Base-by-base conservation (phyloP, 345 rosid genomes). In the Diplotaxis tenuifolia region DNA sequence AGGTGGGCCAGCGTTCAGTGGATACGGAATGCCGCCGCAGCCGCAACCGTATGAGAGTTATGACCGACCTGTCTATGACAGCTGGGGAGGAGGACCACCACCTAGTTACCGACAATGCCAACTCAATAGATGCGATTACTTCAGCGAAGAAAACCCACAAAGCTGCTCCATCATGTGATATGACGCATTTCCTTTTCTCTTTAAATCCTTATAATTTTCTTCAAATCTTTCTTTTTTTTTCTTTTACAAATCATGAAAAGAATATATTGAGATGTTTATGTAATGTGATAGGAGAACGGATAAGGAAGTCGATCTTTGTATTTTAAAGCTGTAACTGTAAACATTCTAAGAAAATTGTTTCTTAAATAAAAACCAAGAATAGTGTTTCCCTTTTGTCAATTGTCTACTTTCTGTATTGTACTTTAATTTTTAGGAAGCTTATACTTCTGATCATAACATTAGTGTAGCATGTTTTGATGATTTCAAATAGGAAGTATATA, bases 41-140 rank as follows among this genome's bases (percentile, higher is more conserved):
- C 63, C 67, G 67, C 73, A 29, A 31, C 74, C 36, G 4, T 78
- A 68, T 49, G 79, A 75, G 7, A 74, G 74, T 7, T 82, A 75
- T 42, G 89, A 88, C 9, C 56, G 91, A 72, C 88, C 84, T 0
- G 89, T 88, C 32, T 90, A 80, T 22, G 86, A 88, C 2, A 80
- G 89, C 64, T 84, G 86, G 84, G 87, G 88, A 0, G 73, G 84
- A 15, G 85, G 87, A 2, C 81, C 83, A 45, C 81, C 81, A 56
- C 76, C 79, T 23, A 21, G 56, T 38, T 29, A 15, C 70, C 32
- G 65, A n/a, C 65, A 53, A 4, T 56, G 68, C 67, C 70, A 56
- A 42, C 60, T 5, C 55, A 65, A 68, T 11, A 59, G 81, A 15
- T 81, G 84, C 23, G 87, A 86, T 52, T 85, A 78, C 75, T 71